These are phyloP conservation scores for Yarrowia sp. DNA, from an alignment of 805 yeast species.

Conservation along the genomic window DNA sequence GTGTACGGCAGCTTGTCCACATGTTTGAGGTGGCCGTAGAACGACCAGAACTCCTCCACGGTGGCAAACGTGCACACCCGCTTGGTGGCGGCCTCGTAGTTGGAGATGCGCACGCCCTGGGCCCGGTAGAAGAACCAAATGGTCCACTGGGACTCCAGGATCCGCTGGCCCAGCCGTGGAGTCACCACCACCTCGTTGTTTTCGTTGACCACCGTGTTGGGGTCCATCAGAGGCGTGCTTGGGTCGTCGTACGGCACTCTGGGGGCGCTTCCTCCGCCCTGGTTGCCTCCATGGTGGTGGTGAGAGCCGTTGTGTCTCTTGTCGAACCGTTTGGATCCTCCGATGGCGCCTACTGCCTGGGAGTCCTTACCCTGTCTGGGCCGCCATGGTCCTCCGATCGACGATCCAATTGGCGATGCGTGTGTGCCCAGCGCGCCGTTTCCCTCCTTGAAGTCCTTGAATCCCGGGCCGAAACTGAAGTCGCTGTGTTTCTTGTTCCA, in stretches of 20 bases:
- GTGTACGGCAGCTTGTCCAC: conserved; percentile 45
- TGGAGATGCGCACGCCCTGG: conserved; percentile 44
- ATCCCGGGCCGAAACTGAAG: conserved; percentile 34
- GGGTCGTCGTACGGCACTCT: conserved; percentile 31
- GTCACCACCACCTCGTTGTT: conserved; percentile 40
- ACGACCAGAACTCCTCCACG: conserved; percentile 98
- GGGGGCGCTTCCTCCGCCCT: conserved; percentile 23
- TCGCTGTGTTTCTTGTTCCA: conserved; percentile 37
- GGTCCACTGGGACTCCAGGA: conserved; percentile 46
- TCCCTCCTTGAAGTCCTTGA: conserved; percentile 84
- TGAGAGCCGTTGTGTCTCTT: conserved; percentile 27
- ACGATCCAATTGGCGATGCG: conserved; percentile 61
- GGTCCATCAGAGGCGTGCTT: conserved; percentile 31
- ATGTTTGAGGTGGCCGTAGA: conserved; percentile 66
- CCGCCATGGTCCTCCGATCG: conserved; percentile 33
- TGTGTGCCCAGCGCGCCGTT: conserved; percentile 90
- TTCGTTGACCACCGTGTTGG: conserved; percentile 28
- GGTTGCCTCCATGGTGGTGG: conserved; percentile 21
- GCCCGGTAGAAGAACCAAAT: conserved; percentile 48
- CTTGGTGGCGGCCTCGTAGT: conserved; percentile 53
- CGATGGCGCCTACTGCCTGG: conserved; percentile 19
- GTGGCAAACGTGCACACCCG: conserved; percentile 86
- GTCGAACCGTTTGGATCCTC: conserved; percentile 33
- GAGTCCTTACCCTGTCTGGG: conserved; percentile 14
- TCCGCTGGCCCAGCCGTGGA: conserved; percentile 41